A percentile compares a stretch with the other conserved stretches of the same genome.
These are phyloP conservation scores for Infundibulicybe gibba DNA, from an alignment of 768 basidiomycete genomes.

Conservation along the genomic window DNA sequence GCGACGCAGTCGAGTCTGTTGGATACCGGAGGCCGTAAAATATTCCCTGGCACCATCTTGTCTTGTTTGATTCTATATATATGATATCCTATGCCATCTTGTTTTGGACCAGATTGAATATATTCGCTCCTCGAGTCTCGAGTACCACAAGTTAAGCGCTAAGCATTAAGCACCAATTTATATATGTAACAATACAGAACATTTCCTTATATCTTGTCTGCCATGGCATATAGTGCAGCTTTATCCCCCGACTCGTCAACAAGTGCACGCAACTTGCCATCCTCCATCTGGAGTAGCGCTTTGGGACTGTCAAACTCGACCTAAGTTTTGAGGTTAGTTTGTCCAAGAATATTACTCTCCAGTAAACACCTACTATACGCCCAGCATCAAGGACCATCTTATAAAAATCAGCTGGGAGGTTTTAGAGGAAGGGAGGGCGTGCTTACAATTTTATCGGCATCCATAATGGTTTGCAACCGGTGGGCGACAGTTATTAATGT, in stretches of 20 bases:
- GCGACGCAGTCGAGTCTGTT: constrained; percentile 37
- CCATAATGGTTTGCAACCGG: constrained; percentile 64
- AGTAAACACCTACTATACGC: constrained; percentile 37
- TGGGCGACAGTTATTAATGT: constrained; percentile 71
- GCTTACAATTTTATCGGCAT: constrained; percentile 54
- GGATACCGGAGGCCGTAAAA: constrained; percentile 38
- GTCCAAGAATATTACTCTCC: background rate
- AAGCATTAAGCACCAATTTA: no score
- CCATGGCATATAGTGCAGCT: constrained; percentile 44
- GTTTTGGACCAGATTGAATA: no score
- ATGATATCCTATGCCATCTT: no score
- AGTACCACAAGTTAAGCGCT: no score
- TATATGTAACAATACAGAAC: constrained; percentile 3
- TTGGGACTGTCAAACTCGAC: constrained; percentile 54
- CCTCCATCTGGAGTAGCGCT: constrained; percentile 46
- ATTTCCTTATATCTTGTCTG: constrained; percentile 13
- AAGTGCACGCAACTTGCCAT: constrained; percentile 47
- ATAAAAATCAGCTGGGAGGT: background rate
- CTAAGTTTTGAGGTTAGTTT: constrained; percentile 10
- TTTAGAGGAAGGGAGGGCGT: constrained; percentile 5
- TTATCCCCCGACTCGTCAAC: constrained; percentile 60
- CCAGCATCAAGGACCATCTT: constrained; percentile 56
- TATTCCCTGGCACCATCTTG: constrained; percentile 1
- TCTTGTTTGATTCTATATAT: no score
- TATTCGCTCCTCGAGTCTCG: no score